Percentiles rank a stretch among this genome's conserved stretches.
phyloP scores from a whole-genome alignment of 352 stramenopile species.

The Nothophytophthora sp. region DNA sequence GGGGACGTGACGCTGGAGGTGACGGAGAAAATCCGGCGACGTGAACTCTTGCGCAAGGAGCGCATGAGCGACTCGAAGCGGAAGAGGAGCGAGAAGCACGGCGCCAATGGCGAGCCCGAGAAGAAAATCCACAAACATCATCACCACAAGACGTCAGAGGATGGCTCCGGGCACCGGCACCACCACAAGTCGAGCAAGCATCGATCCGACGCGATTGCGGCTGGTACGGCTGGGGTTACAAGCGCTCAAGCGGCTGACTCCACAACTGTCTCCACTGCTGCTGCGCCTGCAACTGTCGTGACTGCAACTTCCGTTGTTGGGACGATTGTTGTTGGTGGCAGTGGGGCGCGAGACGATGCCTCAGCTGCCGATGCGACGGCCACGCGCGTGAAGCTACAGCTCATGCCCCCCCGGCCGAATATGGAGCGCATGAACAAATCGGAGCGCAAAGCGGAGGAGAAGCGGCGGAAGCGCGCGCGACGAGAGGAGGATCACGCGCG shows the following conservation, averaged over 20 bases:
- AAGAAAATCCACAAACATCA: constrained; percentile 30
- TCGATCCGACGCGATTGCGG: constrained; percentile 12
- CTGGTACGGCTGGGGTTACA: constrained; percentile 1
- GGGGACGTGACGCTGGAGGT: constrained; percentile 82
- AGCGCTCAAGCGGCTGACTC: constrained; percentile 4
- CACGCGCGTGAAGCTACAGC: constrained; percentile 62
- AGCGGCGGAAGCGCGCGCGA: constrained; percentile 66
- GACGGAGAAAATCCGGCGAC: constrained; percentile 65
- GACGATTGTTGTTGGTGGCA: constrained; percentile 32
- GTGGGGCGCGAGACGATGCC: constrained; percentile 27
- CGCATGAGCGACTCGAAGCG: constrained; percentile 64
- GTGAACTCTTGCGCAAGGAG: constrained; percentile 75
- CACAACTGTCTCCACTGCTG: constrained; percentile 3
- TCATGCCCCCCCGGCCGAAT: constrained; percentile 57
- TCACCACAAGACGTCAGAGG: constrained; percentile 9
- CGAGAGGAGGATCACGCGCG: constrained; percentile 80
- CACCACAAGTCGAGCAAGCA: constrained; percentile 27
- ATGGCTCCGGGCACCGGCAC: constrained; percentile 19
- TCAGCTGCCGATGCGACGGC: constrained; percentile 30
- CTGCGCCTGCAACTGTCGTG: constrained; percentile 3
- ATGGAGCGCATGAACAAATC: constrained; percentile 84
- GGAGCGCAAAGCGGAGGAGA: constrained; percentile 86
- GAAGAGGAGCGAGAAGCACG: constrained; percentile 36
- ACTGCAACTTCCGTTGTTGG: constrained; percentile 31
- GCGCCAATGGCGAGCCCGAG: constrained; percentile 29